Evolutionary conservation across 192 early-diverging fungal genomes (phyloP).

Genomic region (Chytriomyces hyalinus): DNA sequence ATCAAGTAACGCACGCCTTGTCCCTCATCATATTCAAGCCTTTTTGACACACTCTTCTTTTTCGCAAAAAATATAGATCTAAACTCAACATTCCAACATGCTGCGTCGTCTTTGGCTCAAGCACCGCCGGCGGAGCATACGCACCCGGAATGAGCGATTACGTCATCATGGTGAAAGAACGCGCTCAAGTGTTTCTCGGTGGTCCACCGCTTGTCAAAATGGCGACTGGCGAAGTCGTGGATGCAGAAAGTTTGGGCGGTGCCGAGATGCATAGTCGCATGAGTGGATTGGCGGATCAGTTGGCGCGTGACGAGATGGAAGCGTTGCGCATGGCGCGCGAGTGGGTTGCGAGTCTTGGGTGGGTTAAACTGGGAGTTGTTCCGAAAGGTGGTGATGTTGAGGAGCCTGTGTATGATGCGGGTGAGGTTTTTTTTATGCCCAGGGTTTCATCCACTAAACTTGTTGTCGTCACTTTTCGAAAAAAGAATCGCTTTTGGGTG

Average conservation of each 20-base stretch:
- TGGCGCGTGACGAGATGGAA: slow-evolving; percentile 65
- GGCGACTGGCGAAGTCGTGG: slow-evolving; percentile 71
- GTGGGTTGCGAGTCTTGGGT: slow-evolving; percentile 52
- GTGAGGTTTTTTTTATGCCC: slow-evolving; percentile 20
- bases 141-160: slow-evolving; percentile 71
- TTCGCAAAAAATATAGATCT: slow-evolving; percentile 45
- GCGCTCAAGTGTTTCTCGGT: slow-evolving; percentile 71
- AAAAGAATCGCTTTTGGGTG: slow-evolving; percentile 64
- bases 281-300: slow-evolving; percentile 66
- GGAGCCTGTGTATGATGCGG: slow-evolving; percentile 62
- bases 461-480: neutral
- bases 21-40: neutral
- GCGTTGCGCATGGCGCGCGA: slow-evolving; percentile 70
- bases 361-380: slow-evolving; percentile 58
- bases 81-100: slow-evolving; percentile 65
- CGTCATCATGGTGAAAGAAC: slow-evolving; percentile 70
- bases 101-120: slow-evolving; percentile 69
- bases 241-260: slow-evolving; percentile 69
- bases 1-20: slow-evolving; percentile 41
- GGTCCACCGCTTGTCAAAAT: slow-evolving; percentile 72
- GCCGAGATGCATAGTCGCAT: slow-evolving; percentile 73
- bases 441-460: neutral
- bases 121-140: slow-evolving; percentile 72
- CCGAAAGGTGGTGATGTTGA: slow-evolving; percentile 57
- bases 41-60: neutral